Evolutionary conservation across 2,329 filamentous ascomycete species (phyloP), one percentile per base, ranked within the genome.

Genomic region (Colletotrichum filicis): DNA sequence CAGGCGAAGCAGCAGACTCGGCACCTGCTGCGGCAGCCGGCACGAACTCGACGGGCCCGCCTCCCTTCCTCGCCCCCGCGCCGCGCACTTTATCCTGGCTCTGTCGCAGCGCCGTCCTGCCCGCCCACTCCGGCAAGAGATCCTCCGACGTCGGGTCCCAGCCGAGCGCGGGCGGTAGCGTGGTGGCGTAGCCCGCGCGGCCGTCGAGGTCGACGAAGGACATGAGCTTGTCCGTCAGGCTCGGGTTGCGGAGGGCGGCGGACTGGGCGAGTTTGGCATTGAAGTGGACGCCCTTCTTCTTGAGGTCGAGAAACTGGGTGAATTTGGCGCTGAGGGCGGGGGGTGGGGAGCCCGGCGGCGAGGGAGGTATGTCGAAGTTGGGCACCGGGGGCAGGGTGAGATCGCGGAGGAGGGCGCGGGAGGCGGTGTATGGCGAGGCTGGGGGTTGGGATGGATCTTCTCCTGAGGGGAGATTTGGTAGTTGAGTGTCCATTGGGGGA

Each of bases 281-380:
- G 86, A 96, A 96, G 82, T 97, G 94, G 19, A 92, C 87, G 5
- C 92, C 92, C 75, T 92, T 90, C 78, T 90, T 91, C 83, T 97
- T 97, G n/a, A 96, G 87, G 58, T 90, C 87, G 0, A 96, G 88
- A 76, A 97, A 96, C 72, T 91, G 90, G 74, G 90, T 88, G 76
- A 96, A 92, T 77, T 94, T 95, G 76, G 89, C 87, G 63, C 88
- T 92, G 14, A 91, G 82, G 55, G 83, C 76, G 42, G 85, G 79
- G 0, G 85, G 83, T 12, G 89, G 89, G 2, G 89, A 89, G 28
- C 89, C 89, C 0, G 92, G 91, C 1, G 94, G 94, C 4, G 93
- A 95, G 11, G 90, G 87, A 0, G 94, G 94, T 74, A 97, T 95
- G 76, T 91, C 86, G 78, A 95, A 90, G 82, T 94, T 92, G 1